Percentiles rank a stretch among this genome's conserved stretches.
Evolutionary conservation across 345 rosid genomes (phyloP).

Genomic region (Erodium maritimum): DNA sequence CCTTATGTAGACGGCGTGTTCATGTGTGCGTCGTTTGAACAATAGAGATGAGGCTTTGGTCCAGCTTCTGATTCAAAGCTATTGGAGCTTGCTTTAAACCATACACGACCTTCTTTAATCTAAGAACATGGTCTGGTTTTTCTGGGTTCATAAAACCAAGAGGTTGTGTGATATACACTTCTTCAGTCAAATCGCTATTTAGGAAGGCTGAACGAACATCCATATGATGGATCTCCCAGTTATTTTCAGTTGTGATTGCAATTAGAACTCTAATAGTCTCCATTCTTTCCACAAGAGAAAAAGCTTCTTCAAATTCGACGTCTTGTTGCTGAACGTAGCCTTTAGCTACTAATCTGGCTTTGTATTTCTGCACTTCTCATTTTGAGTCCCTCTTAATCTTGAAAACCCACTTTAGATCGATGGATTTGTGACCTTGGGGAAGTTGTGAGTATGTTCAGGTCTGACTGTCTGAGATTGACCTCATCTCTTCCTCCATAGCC

Average conservation of each 20-base stretch:
- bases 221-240: slow-evolving; percentile 1
- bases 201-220: neutral
- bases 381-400: too few species aligned
- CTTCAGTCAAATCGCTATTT: too few species aligned
- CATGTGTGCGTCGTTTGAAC: neutral
- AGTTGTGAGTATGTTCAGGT: neutral
- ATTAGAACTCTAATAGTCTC: too few species aligned
- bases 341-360: too few species aligned
- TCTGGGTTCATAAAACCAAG: too few species aligned
- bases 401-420: slow-evolving; percentile 2
- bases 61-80: slow-evolving; percentile 1
- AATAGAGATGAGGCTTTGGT: too few species aligned
- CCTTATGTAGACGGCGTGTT: slow-evolving; percentile 1
- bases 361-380: neutral
- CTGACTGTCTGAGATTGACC: too few species aligned
- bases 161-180: too few species aligned
- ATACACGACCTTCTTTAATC: too few species aligned
- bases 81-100: too few species aligned
- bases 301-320: neutral
- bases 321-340: neutral
- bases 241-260: neutral
- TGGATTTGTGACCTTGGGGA: neutral
- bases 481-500: neutral
- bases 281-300: too few species aligned
- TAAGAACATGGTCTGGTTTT: too few species aligned